phyloP scores from a whole-genome alignment of 2,329 filamentous ascomycete genomes.

The Tolypocladium amazonense region DNA sequence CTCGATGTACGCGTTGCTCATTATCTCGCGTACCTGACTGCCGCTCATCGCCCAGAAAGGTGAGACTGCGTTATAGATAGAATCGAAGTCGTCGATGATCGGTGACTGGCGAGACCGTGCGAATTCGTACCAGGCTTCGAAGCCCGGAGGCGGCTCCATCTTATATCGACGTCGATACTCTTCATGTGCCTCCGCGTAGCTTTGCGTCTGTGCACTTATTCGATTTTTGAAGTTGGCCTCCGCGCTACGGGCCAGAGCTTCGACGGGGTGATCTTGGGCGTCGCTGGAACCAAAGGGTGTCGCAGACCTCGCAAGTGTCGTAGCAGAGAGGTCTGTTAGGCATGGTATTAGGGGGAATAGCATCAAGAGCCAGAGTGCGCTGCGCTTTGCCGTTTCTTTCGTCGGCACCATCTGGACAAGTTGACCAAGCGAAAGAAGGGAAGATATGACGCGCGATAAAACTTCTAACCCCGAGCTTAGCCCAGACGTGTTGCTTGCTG shows the following conservation, averaged over 20 bases:
- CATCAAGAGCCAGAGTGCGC: not conserved
- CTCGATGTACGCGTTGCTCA: conserved; percentile 9
- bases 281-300: not conserved
- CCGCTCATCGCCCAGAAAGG: conserved; percentile 31
- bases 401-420: not conserved
- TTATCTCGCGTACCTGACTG: conserved; percentile 15
- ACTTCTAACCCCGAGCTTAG: not conserved
- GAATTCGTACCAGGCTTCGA: conserved; percentile 33
- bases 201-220: conserved; percentile 26
- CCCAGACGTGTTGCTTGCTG: not conserved
- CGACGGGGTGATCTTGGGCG: conserved; percentile 15
- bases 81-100: conserved; percentile 39
- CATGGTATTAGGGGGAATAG: not conserved
- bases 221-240: conserved; percentile 20
- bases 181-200: conserved; percentile 17
- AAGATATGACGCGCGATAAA: not conserved
- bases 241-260: conserved; percentile 17
- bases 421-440: not conserved
- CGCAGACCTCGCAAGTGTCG: not conserved
- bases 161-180: conserved; percentile 34
- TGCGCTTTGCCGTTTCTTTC: not conserved
- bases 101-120: conserved; percentile 26
- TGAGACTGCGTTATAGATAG: conserved; percentile 25
- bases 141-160: conserved; percentile 32
- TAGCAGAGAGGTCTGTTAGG: not conserved